Evolutionary conservation across 495 filamentous ascomycete species (phyloP).

Genomic region (Xylaria flabelliformis): DNA sequence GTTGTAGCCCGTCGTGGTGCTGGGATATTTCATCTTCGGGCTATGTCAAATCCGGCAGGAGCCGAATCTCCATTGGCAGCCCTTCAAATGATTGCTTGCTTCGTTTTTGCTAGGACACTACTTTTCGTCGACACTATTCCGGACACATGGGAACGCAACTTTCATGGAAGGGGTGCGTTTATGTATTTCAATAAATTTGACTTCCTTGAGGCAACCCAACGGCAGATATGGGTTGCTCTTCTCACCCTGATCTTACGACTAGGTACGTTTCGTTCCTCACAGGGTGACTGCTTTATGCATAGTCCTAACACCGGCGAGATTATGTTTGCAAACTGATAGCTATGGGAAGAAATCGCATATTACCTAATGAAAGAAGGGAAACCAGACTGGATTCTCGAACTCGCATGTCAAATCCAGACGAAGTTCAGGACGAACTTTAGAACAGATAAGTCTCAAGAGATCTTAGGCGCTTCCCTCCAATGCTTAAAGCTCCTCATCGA

Average conservation of each 20-base stretch:
- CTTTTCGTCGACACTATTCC: constrained; percentile 29
- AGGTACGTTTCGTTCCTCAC: constrained; percentile 18
- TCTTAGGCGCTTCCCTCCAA: constrained; percentile 19
- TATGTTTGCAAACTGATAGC: background rate
- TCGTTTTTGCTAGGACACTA: constrained; percentile 26
- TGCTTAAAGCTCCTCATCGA: constrained; percentile 27
- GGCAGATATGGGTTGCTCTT: constrained; percentile 22
- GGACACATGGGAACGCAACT: constrained; percentile 26
- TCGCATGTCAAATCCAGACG: constrained; percentile 15
- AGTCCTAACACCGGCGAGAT: background rate
- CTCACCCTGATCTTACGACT: constrained; percentile 28
- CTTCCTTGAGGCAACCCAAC: constrained; percentile 12
- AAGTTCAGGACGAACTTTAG: background rate
- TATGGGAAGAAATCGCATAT: constrained; percentile 29
- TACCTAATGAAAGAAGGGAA: constrained; percentile 25
- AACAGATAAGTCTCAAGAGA: background rate
- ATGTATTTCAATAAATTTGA: constrained; percentile 18
- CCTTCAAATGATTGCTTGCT: constrained; percentile 25
- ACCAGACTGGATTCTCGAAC: constrained; percentile 22
- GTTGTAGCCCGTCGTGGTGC: constrained; percentile 27
- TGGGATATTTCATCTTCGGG: constrained; percentile 27
- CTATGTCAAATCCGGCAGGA: constrained; percentile 23
- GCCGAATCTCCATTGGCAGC: constrained; percentile 7
- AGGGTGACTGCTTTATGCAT: background rate
- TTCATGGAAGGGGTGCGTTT: constrained; percentile 21